Evolutionary conservation across 768 basidiomycete genomes (phyloP), one percentile per base, ranked within the genome.

Genomic region (Gyrodon lividus): DNA sequence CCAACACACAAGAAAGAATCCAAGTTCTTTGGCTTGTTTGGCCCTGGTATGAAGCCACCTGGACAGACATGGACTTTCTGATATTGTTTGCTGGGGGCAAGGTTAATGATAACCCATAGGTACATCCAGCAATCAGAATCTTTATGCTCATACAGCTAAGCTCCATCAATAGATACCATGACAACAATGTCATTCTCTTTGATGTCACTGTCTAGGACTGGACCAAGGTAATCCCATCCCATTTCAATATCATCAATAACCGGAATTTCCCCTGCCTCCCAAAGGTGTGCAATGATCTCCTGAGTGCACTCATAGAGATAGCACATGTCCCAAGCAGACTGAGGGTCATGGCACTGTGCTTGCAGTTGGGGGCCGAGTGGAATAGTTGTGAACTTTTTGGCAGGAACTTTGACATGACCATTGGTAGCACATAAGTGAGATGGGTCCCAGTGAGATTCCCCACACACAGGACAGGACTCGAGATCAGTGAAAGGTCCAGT

Each of bases 71-170:
- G 48, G n/a, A 46, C 45, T 39, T 59, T 56, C 43, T 50, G 52
- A 35, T 43, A 49, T 30, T 54, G 22, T 26, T 20, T 6, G 44
- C 14, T 20, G 0, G 72, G 74, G 1, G 51, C 16, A 4, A 68
- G 48, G 51, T 73, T 65, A 0, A 72, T 24, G 5, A 77, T 43
- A 5, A 75, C 51, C 72, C 70, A 73, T n/a, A 76, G 71, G 19
- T 57, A 61, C 2, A 69, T 60, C 64, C 65, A 68, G 37, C 58
- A 61, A 20, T 62, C 63, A 0, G 72, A 74, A 1, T 12, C 35
- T 51, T 76, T 76, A 52, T 58, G 58, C 3, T 37, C 13, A n/a
- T 48, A 48, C 2, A 77, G 68, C 54, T 75, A 73, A 0, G 70
- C 68, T 4, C 74, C 73, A 46, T 77, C 70, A 6, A 73, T 59